A percentile compares a stretch with the other conserved stretches of the same genome.
Conservation (phyloP, 1,284 basidiomycete genomes). For the Coniferiporia sulphurascens region DNA sequence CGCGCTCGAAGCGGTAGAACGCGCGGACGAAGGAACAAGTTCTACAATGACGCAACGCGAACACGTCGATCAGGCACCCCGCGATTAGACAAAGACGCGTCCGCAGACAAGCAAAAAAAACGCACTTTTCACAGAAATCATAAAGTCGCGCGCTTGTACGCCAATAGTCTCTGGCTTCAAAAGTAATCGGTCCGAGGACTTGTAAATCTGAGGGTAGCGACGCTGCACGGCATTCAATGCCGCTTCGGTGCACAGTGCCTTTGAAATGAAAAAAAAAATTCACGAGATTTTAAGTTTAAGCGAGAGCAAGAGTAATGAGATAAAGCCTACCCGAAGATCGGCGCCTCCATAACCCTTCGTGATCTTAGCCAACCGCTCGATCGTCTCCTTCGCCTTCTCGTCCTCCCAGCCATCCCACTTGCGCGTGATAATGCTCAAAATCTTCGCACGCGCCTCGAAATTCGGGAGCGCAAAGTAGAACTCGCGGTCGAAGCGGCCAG, state of each 20-base stretch:
- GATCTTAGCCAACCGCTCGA: constrained; percentile 75
- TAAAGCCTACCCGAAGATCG: constrained; percentile 75
- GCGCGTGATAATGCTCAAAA: constrained; percentile 88
- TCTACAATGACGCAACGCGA: constrained; percentile 41
- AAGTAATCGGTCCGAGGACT: constrained; percentile 81
- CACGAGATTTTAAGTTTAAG: not conserved
- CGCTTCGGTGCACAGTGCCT: constrained; percentile 95
- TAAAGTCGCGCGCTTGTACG: constrained; percentile 90
- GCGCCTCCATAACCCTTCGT: constrained; percentile 99
- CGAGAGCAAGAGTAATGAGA: not conserved
- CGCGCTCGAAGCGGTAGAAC: constrained; percentile 84
- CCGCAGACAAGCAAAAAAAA: constrained; percentile 22
- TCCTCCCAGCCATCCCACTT: constrained; percentile 86
- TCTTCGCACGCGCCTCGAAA: constrained; percentile 81
- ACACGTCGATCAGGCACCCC: constrained; percentile 10
- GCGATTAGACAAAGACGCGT: constrained; percentile 2
- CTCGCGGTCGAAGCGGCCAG: constrained; percentile 96
- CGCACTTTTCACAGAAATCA: constrained; percentile 95
- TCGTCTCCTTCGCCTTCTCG: constrained; percentile 45
- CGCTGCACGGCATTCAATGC: constrained; percentile 96
- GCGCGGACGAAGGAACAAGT: constrained; percentile 90
- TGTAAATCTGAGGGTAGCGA: constrained; percentile 96
- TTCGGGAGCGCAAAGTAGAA: constrained; percentile 97
- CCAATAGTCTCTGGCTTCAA: constrained; percentile 85
- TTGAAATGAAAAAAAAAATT: constrained; percentile 14